Base-by-base conservation (phyloP, 257 asterid genomes). In the Rhazya stricta region DNA sequence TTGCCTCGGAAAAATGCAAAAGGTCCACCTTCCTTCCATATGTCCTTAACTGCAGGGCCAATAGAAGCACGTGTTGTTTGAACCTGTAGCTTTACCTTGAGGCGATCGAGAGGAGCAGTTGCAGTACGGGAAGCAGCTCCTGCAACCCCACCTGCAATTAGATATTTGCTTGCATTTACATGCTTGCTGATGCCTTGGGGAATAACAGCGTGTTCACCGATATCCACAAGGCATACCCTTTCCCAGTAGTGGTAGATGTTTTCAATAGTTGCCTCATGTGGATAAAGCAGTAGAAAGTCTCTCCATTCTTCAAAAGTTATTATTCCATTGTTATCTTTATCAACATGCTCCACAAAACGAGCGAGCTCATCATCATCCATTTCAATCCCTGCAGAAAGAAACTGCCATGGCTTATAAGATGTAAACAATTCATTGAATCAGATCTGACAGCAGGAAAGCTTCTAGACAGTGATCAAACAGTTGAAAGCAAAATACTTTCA, bases 251-350 rank as follows among this genome's bases (percentile, higher is more conserved):
- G 90, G 63, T 95, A 93, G 75, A 96, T 96, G 89, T 91, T 96
- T 48, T 93, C 98, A 67, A 96, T 84, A 57, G 99, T 96, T 63
- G 84, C 98, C 79, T 96, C 99, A 13, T 96, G 99, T 15, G 99
- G 99, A 79, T 89, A 96, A 37, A 93, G 97, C 62, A 96, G 87
- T 48, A 96, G 89, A 81, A 96, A 93, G 79, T 96, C 98, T 69
- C 99, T 88, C 98, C 99, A 96, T 82, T 96, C 99, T 83, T 92
- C 97, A 51, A 96, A 96, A 67, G 98, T 93, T 75, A 96, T 96
- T 60, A 89, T 90, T 68, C 99, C 99, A 62, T 93, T 89, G 76
- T 93, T 96, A 82, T 96, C 97, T 76, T 96, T 93, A 81, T 93
- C 98, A 57, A 96, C 96, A 39, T 88, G 97, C 81, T 96, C 99